Base-by-base conservation (phyloP, 2,329 filamentous ascomycete genomes). In the Pleurostoma richardsiae region DNA sequence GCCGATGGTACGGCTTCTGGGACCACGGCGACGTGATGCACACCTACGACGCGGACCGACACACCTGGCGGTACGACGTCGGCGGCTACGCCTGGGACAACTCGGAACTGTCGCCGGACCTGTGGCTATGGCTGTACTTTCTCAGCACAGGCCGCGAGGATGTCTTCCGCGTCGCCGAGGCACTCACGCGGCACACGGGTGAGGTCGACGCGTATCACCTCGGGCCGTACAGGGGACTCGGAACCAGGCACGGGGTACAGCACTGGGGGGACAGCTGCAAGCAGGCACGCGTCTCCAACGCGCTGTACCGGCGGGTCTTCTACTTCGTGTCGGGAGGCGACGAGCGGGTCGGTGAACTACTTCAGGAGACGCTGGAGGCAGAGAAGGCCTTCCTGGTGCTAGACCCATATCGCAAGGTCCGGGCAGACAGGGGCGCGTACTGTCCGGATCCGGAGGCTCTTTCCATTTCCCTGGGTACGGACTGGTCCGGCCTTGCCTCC, bases 41-140 rank as follows among this genome's bases (percentile, higher is more conserved):
- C 54, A 77, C 78, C 0, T 84, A 84, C 49, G 80, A 85, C 43
- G 52, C 58, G 0, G 73, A 82, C 56, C 67, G 80, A 4, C 80
- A 83, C 51, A 69, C 68, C 1, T 85, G 81, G 81, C 71, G 78
- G 1, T 84, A 83, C 47, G 81, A 85, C 41, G 60, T 84, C 19
- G 81, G 81, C 4, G 81, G 81, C 0, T 84, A 79, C 48, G 80
- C 79, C 0, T 84, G 81, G 81, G 80, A 83, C 42, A 84, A 84
- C 55, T 80, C 76, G 0, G 80, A 85, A 56, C 67, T 85, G 0
- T 83, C 80, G 0, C 77, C 81, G 0, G 80, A 84, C 53, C 60
- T 83, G 3, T 84, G 77, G 63, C 74, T 84, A 54, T 84, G 81
- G 81, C 73, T 72, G 4, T 77, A 80, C 48, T 85, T 83, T 61